phyloP scores from a whole-genome alignment of 345 rosid species.

The Heritiera littoralis region DNA sequence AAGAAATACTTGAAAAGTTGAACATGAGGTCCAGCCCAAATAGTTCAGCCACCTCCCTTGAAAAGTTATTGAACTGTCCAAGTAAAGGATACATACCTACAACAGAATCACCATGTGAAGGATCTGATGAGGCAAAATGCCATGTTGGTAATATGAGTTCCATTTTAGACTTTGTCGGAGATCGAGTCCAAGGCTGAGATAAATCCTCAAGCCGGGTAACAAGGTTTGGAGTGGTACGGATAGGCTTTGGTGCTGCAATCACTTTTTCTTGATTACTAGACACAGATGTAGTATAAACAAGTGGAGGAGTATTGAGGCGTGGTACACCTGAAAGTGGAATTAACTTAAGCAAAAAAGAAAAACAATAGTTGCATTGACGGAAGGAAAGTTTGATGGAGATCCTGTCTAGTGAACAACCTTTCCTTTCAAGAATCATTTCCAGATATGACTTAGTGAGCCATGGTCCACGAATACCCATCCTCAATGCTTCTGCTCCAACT shows the following conservation, averaged over 20 bases:
- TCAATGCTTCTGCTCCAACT: constrained; percentile 91
- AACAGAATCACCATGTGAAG: constrained; percentile 48
- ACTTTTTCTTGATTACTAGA: constrained; percentile 61
- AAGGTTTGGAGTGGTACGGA: constrained; percentile 75
- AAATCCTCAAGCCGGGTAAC: constrained; percentile 84
- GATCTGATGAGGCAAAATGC: constrained; percentile 39
- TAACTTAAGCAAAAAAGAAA: constrained; percentile 25
- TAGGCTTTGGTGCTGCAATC: constrained; percentile 90
- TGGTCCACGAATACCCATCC: constrained; percentile 73
- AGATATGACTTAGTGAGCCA: constrained; percentile 98
- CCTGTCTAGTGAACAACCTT: constrained; percentile 53
- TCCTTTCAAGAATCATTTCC: constrained; percentile 91
- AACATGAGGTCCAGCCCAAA: too few relatives aligned
- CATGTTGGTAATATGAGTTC: constrained; percentile 68
- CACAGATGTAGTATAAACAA: constrained; percentile 46
- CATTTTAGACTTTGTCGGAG: constrained; percentile 96
- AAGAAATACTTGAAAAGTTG: background rate
- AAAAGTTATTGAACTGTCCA: constrained; percentile 13
- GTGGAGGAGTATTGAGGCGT: constrained; percentile 94
- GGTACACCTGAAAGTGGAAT: constrained; percentile 78
- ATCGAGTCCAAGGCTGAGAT: constrained; percentile 99
- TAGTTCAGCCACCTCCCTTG: background rate
- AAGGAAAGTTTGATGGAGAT: constrained; percentile 13
- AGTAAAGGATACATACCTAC: constrained; percentile 58
- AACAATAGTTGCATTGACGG: constrained; percentile 23